These are phyloP conservation scores for Hanseniaspora lachancei DNA, from an alignment of 805 yeast genomes.

Conservation along the genomic window DNA sequence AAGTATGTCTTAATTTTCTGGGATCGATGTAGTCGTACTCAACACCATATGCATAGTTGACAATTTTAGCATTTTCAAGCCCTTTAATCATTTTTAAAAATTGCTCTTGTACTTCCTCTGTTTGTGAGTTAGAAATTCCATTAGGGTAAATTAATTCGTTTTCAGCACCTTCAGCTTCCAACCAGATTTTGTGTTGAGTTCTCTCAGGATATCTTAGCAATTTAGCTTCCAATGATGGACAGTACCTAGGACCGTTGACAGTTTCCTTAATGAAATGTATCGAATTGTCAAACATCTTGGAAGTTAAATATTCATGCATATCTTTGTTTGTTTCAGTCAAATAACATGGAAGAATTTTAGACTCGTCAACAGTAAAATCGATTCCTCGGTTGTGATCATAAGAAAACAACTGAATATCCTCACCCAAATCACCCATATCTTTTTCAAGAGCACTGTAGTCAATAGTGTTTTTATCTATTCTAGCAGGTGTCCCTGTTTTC, in stretches of 20 bases:
- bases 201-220: constrained; percentile 68
- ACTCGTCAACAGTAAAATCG: constrained; percentile 53
- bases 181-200: constrained; percentile 70
- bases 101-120: constrained; percentile 72
- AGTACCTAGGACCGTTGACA: constrained; percentile 91
- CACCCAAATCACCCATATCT: constrained; percentile 69
- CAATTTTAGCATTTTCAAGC: constrained; percentile 70
- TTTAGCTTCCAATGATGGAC: constrained; percentile 93
- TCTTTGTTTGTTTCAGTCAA: constrained; percentile 65
- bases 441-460: constrained; percentile 48
- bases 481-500: constrained; percentile 95
- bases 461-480: constrained; percentile 61
- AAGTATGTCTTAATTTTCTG: constrained; percentile 58
- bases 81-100: constrained; percentile 75
- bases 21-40: constrained; percentile 97
- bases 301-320: constrained; percentile 54
- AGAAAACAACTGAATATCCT: constrained; percentile 62
- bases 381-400: constrained; percentile 55
- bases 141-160: constrained; percentile 86
- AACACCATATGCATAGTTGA: constrained; percentile 97
- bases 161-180: constrained; percentile 91
- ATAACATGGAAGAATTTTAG: constrained; percentile 54
- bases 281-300: constrained; percentile 58
- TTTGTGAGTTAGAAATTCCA: constrained; percentile 94
- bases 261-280: constrained; percentile 77